phyloP scores from a whole-genome alignment of 1,284 basidiomycete species.

The Ustilago sp. region DNA sequence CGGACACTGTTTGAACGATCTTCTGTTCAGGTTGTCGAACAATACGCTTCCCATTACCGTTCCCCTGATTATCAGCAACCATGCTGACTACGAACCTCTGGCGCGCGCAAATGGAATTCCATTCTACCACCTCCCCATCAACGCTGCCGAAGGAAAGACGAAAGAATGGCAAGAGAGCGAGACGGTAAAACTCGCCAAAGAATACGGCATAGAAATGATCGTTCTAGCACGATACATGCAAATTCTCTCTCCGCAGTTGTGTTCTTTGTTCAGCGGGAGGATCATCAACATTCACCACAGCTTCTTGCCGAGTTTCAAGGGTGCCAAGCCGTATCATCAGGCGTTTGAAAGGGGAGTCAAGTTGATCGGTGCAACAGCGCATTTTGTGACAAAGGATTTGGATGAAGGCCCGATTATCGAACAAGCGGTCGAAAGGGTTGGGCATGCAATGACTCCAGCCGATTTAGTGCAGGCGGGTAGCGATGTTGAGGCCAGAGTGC shows the following conservation, averaged over 20 bases:
- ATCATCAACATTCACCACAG: conserved; percentile 69
- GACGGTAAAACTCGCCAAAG: conserved; percentile 58
- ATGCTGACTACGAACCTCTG: conserved; percentile 60
- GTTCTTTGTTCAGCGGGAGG: conserved; percentile 52
- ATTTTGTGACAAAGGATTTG: conserved; percentile 65
- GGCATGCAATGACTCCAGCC: conserved; percentile 58
- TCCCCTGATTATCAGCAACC: conserved; percentile 67
- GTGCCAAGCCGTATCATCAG: conserved; percentile 68
- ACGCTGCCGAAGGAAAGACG: conserved; percentile 58
- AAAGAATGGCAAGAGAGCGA: conserved; percentile 68
- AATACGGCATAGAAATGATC: conserved; percentile 67
- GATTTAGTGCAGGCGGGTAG: conserved; percentile 60
- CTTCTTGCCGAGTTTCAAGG: conserved; percentile 68
- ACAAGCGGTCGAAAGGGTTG: conserved; percentile 65
- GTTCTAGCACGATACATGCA: conserved; percentile 68
- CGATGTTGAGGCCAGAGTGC: conserved; percentile 64
- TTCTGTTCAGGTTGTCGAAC: conserved; percentile 62
- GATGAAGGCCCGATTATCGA: conserved; percentile 69
- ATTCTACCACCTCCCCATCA: conserved; percentile 68
- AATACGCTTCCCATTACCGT: conserved; percentile 60
- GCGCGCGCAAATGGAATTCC: conserved; percentile 65
- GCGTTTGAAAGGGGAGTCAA: conserved; percentile 66
- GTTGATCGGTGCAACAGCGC: conserved; percentile 67
- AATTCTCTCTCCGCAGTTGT: conserved; percentile 62
- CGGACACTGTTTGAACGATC: conserved; percentile 67